Percentiles rank a stretch among this genome's conserved stretches.
Conservation (phyloP, 202 grass and related monocot species). For the Setaria viridis region DNA sequence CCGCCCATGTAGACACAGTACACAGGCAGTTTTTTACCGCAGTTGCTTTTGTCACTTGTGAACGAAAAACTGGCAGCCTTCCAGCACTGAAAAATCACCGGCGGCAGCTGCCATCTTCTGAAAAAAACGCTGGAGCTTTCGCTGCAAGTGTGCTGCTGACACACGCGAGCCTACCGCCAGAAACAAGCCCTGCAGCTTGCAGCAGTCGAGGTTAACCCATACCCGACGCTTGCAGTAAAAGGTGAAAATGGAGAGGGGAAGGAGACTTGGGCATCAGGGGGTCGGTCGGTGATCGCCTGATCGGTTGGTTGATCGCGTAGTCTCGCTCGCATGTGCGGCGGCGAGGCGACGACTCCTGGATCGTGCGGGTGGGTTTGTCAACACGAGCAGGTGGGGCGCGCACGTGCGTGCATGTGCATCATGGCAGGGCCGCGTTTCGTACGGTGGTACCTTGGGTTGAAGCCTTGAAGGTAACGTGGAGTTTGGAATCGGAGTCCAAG, state of each 20-base stretch:
- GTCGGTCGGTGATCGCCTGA: too few species aligned
- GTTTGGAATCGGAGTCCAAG: background rate
- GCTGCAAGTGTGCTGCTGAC: background rate
- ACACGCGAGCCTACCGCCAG: conserved; percentile 1
- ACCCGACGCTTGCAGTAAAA: background rate
- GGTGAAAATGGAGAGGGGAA: background rate
- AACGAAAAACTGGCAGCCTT: background rate
- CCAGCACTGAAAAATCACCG: background rate
- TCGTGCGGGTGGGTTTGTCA: conserved; percentile 22
- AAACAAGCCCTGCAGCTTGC: background rate
- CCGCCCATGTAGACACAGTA: background rate
- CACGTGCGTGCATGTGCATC: conserved; percentile 42
- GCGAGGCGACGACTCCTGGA: background rate
- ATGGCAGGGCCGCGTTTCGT: background rate
- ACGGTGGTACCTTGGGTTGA: background rate
- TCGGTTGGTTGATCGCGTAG: too few species aligned
- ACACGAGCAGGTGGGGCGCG: conserved; percentile 15
- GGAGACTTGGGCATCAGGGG: background rate
- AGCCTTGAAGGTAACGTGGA: background rate
- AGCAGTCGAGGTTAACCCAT: background rate
- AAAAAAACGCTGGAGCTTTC: background rate
- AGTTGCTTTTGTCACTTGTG: background rate
- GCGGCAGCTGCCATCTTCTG: background rate
- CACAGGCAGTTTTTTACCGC: background rate
- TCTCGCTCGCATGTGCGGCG: conserved; percentile 16